Evolutionary conservation across 768 basidiomycete species (phyloP), one percentile per base, ranked within the genome.

Genomic region (Trametes cinnabarina): DNA sequence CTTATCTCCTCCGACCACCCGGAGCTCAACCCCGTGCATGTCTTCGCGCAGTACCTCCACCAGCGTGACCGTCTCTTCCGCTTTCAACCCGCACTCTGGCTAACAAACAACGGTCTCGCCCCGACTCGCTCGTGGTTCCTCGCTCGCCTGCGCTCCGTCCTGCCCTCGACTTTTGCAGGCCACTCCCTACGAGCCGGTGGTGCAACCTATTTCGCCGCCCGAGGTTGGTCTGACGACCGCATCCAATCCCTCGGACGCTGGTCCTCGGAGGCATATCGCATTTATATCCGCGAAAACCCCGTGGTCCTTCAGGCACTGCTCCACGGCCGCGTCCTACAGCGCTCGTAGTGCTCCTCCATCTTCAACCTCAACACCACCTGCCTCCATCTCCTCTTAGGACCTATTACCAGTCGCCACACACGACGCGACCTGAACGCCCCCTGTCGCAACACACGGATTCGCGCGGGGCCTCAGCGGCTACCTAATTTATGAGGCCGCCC

Each of bases 171-270:
- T 8, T 55, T 67, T 32, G 63, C 63, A 0, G 77, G 76, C 5
- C 75, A 77, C 37, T 77, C 74, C 3, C 43, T 77, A 51, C 73
- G 72, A 14, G 65, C 77, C 10, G 77, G 79, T 0, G 76, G 78
- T 6, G 76, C 78, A 0, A 81, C 78, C 4, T 63, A 48, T 8
- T 65, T 76, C 2, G 78, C 79, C 0, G 58, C 62, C 17, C 26
- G 56, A 0, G 74, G 77, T 0, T 61, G 67, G 1, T 47, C 72
- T 0, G 66, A 69, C 2, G 47, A 65, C 32, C 32, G 64, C 25
- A 79, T 80, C 41, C 76, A 76, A 51, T 71, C 69, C 0, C 56
- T 67, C 0, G 76, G 78, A 0, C 65, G 76, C 1, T 80, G 79
- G 78, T 56, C 73, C 0, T 77, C 75, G 0, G 63, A 69, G 0